phyloP scores from a whole-genome alignment of 1,284 basidiomycete species.

The Malassezia cuniculi region DNA sequence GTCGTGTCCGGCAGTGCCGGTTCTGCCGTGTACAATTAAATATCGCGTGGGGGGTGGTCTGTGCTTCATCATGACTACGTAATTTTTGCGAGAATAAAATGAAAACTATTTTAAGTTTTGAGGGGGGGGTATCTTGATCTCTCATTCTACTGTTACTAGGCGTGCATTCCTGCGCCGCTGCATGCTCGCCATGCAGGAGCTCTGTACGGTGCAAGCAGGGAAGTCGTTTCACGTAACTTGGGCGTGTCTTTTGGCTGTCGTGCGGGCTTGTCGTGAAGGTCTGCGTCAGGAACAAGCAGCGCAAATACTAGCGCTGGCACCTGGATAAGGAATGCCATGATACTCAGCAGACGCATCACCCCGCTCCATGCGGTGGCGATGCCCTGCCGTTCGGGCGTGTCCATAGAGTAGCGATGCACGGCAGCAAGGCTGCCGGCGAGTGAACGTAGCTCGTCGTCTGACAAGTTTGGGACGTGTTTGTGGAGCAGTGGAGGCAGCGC shows the following conservation, averaged over 20 bases:
- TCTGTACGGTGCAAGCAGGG: too few relatives aligned
- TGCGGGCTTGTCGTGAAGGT: slow-evolving; percentile 13
- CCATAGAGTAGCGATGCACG: slow-evolving; percentile 41
- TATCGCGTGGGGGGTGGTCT: too few relatives aligned
- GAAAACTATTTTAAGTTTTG: too few relatives aligned
- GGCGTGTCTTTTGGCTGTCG: too few relatives aligned
- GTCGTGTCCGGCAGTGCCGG: slow-evolving; percentile 1
- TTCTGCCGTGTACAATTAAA: slow-evolving; percentile 5
- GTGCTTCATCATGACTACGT: too few relatives aligned
- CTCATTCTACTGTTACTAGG: too few relatives aligned
- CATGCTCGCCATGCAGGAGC: too few relatives aligned
- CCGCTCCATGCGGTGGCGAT: slow-evolving; percentile 43
- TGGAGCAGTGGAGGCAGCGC: slow-evolving; percentile 55
- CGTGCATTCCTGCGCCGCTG: too few relatives aligned
- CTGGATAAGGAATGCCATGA: slow-evolving; percentile 27
- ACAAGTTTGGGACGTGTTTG: slow-evolving; percentile 48
- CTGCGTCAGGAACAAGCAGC: slow-evolving; percentile 26
- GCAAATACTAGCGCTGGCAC: slow-evolving; percentile 33
- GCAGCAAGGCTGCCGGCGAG: slow-evolving; percentile 39
- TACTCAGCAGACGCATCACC: slow-evolving; percentile 36
- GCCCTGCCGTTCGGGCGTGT: slow-evolving; percentile 27
- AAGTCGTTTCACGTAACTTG: too few relatives aligned
- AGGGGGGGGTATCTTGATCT: too few relatives aligned
- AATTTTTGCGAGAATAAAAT: too few relatives aligned
- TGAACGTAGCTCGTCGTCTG: slow-evolving; percentile 23